Evolutionary conservation across 139 green algal genomes (phyloP).

Genomic region (Asterochloris erici): DNA sequence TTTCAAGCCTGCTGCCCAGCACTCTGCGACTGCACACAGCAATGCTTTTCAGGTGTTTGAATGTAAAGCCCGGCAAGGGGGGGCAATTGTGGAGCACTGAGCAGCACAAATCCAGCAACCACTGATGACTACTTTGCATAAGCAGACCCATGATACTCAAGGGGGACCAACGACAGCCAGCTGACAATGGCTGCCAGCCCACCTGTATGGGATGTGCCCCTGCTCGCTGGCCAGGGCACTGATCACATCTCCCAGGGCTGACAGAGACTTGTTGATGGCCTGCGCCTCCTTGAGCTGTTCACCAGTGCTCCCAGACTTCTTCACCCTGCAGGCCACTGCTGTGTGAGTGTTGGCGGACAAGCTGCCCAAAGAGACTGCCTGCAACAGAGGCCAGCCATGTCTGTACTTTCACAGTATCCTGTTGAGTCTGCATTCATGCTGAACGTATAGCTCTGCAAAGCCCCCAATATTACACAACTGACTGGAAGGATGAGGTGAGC

Average conservation of each 20-base stretch:
- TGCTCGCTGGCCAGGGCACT: conserved; percentile 79
- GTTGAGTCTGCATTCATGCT: too few relatives aligned
- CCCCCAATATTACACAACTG: too few relatives aligned
- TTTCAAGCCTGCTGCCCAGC: too few relatives aligned
- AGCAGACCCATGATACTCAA: too few relatives aligned
- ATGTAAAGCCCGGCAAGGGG: conserved; percentile 35
- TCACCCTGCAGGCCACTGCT: conserved; percentile 61
- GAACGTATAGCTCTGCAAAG: too few relatives aligned
- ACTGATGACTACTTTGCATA: too few relatives aligned
- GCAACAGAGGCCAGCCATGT: background rate
- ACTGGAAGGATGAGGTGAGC: too few relatives aligned
- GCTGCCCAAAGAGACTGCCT: background rate
- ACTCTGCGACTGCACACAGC: too few relatives aligned
- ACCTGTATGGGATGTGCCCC: conserved; percentile 85
- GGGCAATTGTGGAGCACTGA: conserved; percentile 51
- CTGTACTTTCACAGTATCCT: background rate
- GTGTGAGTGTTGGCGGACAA: background rate
- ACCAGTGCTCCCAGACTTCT: conserved; percentile 87
- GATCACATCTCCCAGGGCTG: conserved; percentile 95
- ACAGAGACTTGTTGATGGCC: conserved; percentile 98
- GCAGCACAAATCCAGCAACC: too few relatives aligned
- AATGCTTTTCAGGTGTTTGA: too few relatives aligned
- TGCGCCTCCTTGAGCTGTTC: conserved; percentile 97
- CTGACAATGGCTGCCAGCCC: too few relatives aligned
- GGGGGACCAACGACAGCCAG: too few relatives aligned